Base-by-base conservation (phyloP, 2,329 filamentous ascomycete genomes). In the Leptoxyphium fumago region DNA sequence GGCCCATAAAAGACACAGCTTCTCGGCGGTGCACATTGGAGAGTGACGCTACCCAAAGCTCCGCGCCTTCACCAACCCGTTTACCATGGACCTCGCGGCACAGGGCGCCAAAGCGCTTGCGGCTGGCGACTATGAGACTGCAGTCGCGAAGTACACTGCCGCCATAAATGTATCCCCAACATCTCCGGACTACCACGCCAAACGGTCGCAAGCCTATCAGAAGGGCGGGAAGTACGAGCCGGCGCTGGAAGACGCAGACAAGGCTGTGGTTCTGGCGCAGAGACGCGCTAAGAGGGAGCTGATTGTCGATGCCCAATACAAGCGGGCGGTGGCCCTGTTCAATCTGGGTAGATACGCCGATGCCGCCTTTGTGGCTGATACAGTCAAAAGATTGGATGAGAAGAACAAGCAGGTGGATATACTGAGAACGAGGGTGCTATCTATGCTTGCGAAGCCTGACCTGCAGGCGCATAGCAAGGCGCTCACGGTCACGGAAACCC, bases 241-340 rank as follows among this genome's bases (percentile, higher is more conserved):
- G 11, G 70, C 51, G n/a, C 65, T 72, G 28, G 46, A 53, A 40
- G 69, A 72, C 48, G 68, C 68, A 43, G 64, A 71, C 41, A 55
- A 63, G 34, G 68, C 77, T 42, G 71, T 76, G 45, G 68, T 76
- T 2, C 70, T 74, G 17, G 83, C 86, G 1, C 73, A 91, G 39
- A 71, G 80, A 49, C 81, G 89, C 36, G 83, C 75, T 29, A 82
- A 80, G 55, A 77, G 83, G 42, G 77, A 85, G 50, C 72, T 82
- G 28, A 85, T 95, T 61, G 72, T 79, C 39, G 76, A 85, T n/a
- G 81, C 84, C 1, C 85, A 95, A 56, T 77, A 91, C 55, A 78
- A 88, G 52, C 77, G 89, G 32, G 83, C 77, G 5, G 76, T 94
- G 10, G 74, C 82, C 10, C 70, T 89, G 21, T 83, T 78, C 61